Percentiles rank a stretch among this genome's conserved stretches.
Evolutionary conservation across 495 filamentous ascomycete genomes (phyloP).

Genomic region (Platismatia glauca): DNA sequence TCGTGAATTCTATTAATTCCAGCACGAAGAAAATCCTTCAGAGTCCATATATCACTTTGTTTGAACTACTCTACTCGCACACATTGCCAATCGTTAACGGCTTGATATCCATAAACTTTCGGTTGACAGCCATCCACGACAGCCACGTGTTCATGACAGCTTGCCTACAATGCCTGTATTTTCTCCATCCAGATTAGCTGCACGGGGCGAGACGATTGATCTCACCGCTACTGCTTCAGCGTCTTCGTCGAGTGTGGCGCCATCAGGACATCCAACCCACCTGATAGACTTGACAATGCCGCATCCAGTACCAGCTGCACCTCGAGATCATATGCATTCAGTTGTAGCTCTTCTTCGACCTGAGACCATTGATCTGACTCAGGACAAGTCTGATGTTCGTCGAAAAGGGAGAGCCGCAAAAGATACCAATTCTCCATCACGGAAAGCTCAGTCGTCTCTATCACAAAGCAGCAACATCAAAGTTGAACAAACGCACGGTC

Average conservation of each 20-base stretch:
- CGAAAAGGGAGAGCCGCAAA: neutral
- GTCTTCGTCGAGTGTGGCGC: neutral
- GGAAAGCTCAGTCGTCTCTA: neutral
- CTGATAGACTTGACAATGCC: conserved; percentile 2
- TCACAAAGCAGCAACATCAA: neutral
- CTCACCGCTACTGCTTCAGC: neutral
- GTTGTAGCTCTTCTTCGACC: conserved; percentile 5
- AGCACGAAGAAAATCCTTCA: too few relatives aligned
- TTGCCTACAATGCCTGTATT: neutral
- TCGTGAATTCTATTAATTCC: too few relatives aligned
- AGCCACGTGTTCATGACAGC: neutral
- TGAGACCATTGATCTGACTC: neutral
- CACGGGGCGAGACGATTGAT: neutral
- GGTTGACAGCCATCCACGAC: neutral
- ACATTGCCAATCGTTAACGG: neutral
- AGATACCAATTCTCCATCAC: neutral
- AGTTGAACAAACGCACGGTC: neutral
- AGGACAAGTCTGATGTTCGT: neutral
- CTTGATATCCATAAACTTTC: neutral
- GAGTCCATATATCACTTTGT: too few relatives aligned
- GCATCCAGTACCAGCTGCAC: neutral
- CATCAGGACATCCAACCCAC: neutral
- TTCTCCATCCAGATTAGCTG: neutral
- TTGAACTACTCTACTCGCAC: too few relatives aligned
- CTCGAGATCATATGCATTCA: conserved; percentile 8